phyloP scores from a whole-genome alignment of 2,329 filamentous ascomycete genomes.

The Geosmithia putterillii region DNA sequence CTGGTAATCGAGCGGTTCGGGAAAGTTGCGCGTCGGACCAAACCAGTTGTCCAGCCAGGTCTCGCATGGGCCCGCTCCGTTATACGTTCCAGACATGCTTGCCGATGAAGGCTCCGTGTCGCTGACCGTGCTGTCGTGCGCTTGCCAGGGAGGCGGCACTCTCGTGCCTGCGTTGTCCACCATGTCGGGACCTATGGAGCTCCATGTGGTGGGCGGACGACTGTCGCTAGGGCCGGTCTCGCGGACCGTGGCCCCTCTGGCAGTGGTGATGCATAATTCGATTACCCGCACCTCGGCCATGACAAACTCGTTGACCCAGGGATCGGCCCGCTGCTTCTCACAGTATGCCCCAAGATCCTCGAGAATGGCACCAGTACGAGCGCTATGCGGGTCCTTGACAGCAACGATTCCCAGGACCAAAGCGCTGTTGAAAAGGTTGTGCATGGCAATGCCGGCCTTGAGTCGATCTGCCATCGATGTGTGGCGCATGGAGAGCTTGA shows the following conservation, averaged over 20 bases:
- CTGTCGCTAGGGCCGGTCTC: slow-evolving; percentile 2
- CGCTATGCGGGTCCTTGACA: slow-evolving; percentile 15
- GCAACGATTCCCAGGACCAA: slow-evolving; percentile 19
- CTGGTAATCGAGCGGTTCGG: slow-evolving; percentile 10
- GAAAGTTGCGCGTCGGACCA: slow-evolving; percentile 9
- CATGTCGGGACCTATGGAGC: no score
- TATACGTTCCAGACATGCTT: background rate
- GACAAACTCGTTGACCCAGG: slow-evolving; percentile 26
- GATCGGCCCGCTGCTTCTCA: slow-evolving; percentile 23
- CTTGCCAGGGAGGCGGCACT: background rate
- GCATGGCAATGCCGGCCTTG: slow-evolving; percentile 19
- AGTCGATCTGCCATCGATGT: slow-evolving; percentile 17
- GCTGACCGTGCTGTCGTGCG: background rate
- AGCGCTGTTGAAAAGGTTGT: slow-evolving; percentile 28
- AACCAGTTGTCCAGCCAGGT: slow-evolving; percentile 9
- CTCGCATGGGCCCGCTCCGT: background rate
- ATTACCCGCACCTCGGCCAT: slow-evolving; percentile 27
- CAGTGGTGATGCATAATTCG: slow-evolving; percentile 22
- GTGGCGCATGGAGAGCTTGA: slow-evolving; percentile 17
- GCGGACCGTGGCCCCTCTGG: slow-evolving; percentile 3
- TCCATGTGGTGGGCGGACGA: background rate
- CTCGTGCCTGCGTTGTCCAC: background rate
- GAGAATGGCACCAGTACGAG: slow-evolving; percentile 17
- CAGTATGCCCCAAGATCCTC: slow-evolving; percentile 26
- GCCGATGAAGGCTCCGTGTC: background rate